Conservation (phyloP, 805 yeast genomes). For the Suhomyces pyralidae region DNA sequence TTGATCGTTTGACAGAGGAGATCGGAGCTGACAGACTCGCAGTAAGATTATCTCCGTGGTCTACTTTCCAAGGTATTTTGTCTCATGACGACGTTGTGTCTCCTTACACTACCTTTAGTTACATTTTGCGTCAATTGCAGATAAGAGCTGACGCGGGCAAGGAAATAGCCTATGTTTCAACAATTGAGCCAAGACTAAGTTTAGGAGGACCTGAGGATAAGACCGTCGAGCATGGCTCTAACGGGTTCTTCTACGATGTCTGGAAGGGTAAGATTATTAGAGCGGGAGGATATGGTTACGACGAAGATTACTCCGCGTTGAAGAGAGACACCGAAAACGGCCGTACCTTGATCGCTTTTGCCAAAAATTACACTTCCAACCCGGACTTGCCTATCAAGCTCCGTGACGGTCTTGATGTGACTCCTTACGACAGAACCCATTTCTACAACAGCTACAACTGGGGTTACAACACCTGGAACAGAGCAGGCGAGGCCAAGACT, state of each 20-base stretch:
- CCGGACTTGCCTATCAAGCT: constrained; percentile 52
- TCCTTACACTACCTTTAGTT: constrained; percentile 37
- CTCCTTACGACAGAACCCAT: constrained; percentile 35
- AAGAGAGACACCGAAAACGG: constrained; percentile 10
- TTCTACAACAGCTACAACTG: constrained; percentile 35
- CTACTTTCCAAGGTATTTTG: constrained; percentile 30
- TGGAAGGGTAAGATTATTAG: constrained; percentile 31
- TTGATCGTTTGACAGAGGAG: constrained; percentile 7
- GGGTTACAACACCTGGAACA: constrained; percentile 31
- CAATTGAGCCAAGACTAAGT: constrained; percentile 37
- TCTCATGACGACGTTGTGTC: constrained; percentile 21
- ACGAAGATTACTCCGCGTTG: constrained; percentile 9
- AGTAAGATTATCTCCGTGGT: constrained; percentile 38
- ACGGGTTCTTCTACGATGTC: constrained; percentile 21
- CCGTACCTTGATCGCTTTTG: constrained; percentile 36
- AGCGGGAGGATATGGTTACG: constrained; percentile 22
- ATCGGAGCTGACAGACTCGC: not conserved
- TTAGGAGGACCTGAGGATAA: constrained; percentile 18
- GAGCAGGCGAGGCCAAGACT: not conserved
- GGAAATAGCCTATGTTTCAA: constrained; percentile 30
- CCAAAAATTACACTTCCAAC: constrained; percentile 51
- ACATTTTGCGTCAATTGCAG: constrained; percentile 42
- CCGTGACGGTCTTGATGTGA: constrained; percentile 34
- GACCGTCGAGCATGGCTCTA: constrained; percentile 5
- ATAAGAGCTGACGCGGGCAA: constrained; percentile 22